Evolutionary conservation across 2,329 filamentous ascomycete genomes (phyloP).

Genomic region (Fonsecaea pedrosoi): DNA sequence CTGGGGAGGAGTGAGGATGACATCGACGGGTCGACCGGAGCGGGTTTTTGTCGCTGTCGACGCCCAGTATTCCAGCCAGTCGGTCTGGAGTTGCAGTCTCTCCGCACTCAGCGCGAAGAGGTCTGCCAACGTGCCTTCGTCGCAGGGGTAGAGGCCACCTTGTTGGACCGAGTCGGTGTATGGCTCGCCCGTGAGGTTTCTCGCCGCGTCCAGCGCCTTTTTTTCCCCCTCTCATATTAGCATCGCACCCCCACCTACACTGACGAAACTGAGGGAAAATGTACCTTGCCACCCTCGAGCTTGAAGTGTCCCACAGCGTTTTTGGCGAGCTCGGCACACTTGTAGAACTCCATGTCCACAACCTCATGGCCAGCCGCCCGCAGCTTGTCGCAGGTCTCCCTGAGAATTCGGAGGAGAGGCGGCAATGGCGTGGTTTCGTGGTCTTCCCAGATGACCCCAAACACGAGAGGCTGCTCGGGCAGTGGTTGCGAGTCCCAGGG

Average conservation of each 20-base stretch:
- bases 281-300: slow-evolving; percentile 60
- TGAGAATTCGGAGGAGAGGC: slow-evolving; percentile 29
- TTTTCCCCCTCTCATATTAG: slow-evolving; percentile 55
- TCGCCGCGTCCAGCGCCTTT: slow-evolving; percentile 27
- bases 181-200: background rate
- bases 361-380: slow-evolving; percentile 60
- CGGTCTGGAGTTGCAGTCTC: slow-evolving; percentile 50
- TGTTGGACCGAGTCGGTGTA: background rate
- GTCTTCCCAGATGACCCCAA: slow-evolving; percentile 34
- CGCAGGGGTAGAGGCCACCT: slow-evolving; percentile 30
- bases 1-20: slow-evolving; percentile 61
- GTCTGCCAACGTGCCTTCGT: slow-evolving; percentile 40
- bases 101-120: slow-evolving; percentile 45
- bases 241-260: slow-evolving; percentile 57
- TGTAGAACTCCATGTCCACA: slow-evolving; percentile 26
- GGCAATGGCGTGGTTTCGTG: slow-evolving; percentile 24
- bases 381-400: slow-evolving; percentile 44
- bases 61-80: slow-evolving; percentile 58
- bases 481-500: slow-evolving; percentile 50
- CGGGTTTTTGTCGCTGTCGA: slow-evolving; percentile 67
- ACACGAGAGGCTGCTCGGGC: slow-evolving; percentile 7
- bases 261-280: background rate
- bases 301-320: slow-evolving; percentile 59
- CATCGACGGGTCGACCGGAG: slow-evolving; percentile 69
- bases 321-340: slow-evolving; percentile 54